Conservation (phyloP, 441 rosid species). For the Viola pubescens region DNA sequence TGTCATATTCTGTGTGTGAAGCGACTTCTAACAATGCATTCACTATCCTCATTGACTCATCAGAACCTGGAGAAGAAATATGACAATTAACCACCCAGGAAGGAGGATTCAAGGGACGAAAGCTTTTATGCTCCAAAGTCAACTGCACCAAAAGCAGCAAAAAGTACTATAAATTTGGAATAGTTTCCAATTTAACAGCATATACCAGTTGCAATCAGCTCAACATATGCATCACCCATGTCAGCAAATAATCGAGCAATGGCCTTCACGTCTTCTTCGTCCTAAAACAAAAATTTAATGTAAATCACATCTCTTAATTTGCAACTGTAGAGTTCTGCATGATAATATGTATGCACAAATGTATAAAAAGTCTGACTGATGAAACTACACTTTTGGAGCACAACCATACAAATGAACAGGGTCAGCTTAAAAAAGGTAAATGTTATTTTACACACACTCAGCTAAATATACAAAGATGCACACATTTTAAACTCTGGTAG, state of each 20-base stretch:
- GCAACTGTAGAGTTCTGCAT: background rate
- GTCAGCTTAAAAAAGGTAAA: too few species aligned
- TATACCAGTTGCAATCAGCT: slow-evolving; percentile 88
- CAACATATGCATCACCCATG: slow-evolving; percentile 97
- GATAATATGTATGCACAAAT: background rate
- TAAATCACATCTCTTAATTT: slow-evolving; percentile 15
- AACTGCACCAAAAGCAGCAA: background rate
- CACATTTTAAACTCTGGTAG: too few species aligned
- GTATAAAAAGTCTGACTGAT: background rate
- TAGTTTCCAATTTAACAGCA: slow-evolving; percentile 13
- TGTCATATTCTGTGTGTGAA: slow-evolving; percentile 90
- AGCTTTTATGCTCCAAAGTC: slow-evolving; percentile 8
- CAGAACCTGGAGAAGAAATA: slow-evolving; percentile 52
- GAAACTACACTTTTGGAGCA: slow-evolving; percentile 5
- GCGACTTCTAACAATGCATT: slow-evolving; percentile 87
- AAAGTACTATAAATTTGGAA: slow-evolving; percentile 15
- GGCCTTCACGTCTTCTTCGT: slow-evolving; percentile 98
- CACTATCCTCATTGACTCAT: slow-evolving; percentile 81
- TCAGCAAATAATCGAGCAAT: slow-evolving; percentile 96
- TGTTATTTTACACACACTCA: too few species aligned
- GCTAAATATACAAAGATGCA: too few species aligned
- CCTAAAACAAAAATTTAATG: slow-evolving; percentile 41
- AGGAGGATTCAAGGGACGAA: slow-evolving; percentile 10
- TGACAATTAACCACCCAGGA: slow-evolving; percentile 5
- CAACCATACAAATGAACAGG: background rate